Evolutionary conservation across 2,329 filamentous ascomycete species (phyloP).

Genomic region (Apiospora aurea): DNA sequence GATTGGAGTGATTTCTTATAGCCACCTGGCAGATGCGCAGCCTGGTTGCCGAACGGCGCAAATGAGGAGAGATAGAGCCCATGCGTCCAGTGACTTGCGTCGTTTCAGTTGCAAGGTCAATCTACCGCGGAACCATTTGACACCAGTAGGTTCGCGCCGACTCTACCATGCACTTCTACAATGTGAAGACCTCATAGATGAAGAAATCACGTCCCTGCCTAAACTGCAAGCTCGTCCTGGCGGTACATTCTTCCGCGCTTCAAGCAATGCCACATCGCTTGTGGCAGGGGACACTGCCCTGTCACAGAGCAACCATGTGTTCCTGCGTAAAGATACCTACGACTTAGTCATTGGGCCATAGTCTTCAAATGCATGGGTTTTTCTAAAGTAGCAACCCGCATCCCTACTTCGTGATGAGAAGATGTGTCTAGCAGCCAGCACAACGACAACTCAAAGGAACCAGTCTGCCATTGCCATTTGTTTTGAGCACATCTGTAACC

Average conservation of each 20-base stretch:
- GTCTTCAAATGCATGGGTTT: neutral
- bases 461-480: neutral
- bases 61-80: neutral
- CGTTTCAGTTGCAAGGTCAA: neutral
- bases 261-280: neutral
- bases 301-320: neutral
- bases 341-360: neutral
- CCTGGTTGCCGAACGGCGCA: neutral
- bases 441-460: neutral
- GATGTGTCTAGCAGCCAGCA: neutral
- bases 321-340: neutral
- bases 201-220: neutral
- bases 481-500: neutral
- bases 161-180: neutral
- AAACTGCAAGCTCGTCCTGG: neutral
- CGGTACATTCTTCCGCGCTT: neutral
- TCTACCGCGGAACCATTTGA: neutral
- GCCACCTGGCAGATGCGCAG: neutral
- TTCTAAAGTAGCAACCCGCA: neutral
- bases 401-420: neutral
- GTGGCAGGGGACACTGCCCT: neutral
- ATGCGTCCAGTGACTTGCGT: neutral
- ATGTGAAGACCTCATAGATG: neutral
- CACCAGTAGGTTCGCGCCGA: neutral
- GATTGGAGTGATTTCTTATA: too few species aligned